Evolutionary conservation across 2,329 filamentous ascomycete genomes (phyloP).

Genomic region (Neopestalotiopsis sp.): DNA sequence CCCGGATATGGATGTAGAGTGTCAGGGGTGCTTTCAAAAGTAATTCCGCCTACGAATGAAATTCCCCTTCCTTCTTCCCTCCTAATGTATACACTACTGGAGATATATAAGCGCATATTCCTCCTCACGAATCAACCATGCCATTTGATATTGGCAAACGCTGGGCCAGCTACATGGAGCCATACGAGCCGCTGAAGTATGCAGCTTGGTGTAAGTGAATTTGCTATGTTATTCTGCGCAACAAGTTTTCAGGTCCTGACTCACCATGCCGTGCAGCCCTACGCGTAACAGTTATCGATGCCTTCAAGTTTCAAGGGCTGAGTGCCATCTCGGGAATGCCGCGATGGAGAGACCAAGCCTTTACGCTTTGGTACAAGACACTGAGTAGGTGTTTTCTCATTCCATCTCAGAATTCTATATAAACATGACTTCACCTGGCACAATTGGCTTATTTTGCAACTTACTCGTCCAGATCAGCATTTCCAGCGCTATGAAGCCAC

Average conservation of each 20-base stretch:
- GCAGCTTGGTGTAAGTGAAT: constrained; percentile 2
- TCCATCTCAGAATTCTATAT: not conserved
- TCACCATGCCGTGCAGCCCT: not conserved
- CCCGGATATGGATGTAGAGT: not conserved
- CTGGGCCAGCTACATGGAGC: not conserved
- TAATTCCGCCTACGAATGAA: not conserved
- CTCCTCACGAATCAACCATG: not conserved
- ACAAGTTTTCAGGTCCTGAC: not conserved
- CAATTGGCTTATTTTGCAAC: not conserved
- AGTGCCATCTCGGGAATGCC: not conserved
- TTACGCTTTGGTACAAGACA: constrained; percentile 7
- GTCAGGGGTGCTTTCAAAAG: not conserved
- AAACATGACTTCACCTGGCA: not conserved
- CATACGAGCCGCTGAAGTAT: not conserved
- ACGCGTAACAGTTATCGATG: not conserved
- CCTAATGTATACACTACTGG: not conserved
- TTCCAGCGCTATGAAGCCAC: constrained; percentile 1
- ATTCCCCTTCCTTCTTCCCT: not conserved
- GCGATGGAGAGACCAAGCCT: not conserved
- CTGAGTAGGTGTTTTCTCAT: not conserved
- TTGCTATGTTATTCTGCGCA: not conserved
- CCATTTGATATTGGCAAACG: not conserved
- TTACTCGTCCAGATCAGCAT: not conserved
- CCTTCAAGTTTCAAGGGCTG: not conserved
- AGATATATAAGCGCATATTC: not conserved